Conservation (phyloP, 1,139 yeast genomes). For the Arxiozyma bovina region DNA sequence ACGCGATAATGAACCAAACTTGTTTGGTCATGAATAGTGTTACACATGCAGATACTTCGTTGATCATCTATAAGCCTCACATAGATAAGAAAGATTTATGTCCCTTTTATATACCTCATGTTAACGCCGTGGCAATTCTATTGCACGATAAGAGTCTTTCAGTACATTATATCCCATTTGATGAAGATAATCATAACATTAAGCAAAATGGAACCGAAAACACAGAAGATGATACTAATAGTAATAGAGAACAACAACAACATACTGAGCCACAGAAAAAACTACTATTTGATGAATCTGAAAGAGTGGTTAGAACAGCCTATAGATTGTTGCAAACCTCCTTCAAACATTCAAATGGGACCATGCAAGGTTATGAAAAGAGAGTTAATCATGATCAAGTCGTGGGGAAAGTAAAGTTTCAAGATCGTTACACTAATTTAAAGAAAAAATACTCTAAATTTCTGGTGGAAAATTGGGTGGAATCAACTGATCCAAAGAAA, state of each 20-base stretch:
- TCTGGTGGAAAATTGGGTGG: slow-evolving; percentile 81
- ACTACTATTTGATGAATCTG: slow-evolving; percentile 31
- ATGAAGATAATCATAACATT: slow-evolving; percentile 16
- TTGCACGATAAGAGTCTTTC: slow-evolving; percentile 47
- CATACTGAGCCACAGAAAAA: slow-evolving; percentile 5
- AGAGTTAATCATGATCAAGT: slow-evolving; percentile 83
- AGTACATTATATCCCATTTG: slow-evolving; percentile 69
- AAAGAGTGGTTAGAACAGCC: slow-evolving; percentile 74
- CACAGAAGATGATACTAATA: neutral
- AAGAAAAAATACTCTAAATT: slow-evolving; percentile 74
- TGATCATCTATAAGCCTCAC: slow-evolving; percentile 74
- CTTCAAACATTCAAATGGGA: slow-evolving; percentile 74
- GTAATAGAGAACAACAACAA: neutral
- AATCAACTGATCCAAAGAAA: slow-evolving; percentile 87
- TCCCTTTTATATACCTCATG: slow-evolving; percentile 86
- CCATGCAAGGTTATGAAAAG: slow-evolving; percentile 74
- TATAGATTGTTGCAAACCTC: slow-evolving; percentile 71
- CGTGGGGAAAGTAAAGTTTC: slow-evolving; percentile 74
- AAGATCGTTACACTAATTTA: slow-evolving; percentile 68
- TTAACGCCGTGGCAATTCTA: slow-evolving; percentile 68
- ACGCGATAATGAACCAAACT: slow-evolving; percentile 74
- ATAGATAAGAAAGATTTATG: slow-evolving; percentile 48
- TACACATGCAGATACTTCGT: slow-evolving; percentile 34
- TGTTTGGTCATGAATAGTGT: slow-evolving; percentile 45
- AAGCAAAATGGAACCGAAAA: neutral